These are phyloP conservation scores for Neurospora sp. DNA, from an alignment of 495 filamentous ascomycete genomes.

Conservation along the genomic window DNA sequence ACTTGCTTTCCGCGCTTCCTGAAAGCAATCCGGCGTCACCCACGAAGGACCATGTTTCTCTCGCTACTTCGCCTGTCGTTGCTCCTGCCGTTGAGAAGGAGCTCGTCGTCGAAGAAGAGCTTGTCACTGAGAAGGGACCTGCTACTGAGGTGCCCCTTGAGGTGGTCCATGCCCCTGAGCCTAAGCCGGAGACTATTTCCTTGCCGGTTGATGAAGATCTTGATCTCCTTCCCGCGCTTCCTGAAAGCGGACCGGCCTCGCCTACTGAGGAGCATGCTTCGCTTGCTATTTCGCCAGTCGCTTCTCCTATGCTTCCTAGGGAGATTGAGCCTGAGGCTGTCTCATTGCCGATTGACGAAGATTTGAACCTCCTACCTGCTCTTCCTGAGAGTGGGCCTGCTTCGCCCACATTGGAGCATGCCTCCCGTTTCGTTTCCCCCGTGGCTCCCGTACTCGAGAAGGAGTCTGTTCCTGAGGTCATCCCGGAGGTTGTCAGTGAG, in stretches of 20 bases:
- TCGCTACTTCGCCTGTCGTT: not conserved
- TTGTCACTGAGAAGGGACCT: too few relatives aligned
- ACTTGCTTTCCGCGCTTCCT: not conserved
- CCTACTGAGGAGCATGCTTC: not conserved
- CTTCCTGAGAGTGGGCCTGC: not conserved
- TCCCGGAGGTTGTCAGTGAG: not conserved
- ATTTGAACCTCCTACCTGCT: not conserved
- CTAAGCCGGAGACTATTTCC: too few relatives aligned
- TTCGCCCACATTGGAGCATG: not conserved
- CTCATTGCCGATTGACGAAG: not conserved
- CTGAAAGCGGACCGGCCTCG: not conserved
- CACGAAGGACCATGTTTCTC: not conserved
- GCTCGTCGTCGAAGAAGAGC: too few relatives aligned
- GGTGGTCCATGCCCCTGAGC: too few relatives aligned
- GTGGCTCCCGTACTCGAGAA: not conserved
- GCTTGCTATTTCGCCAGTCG: not conserved
- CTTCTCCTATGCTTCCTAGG: not conserved
- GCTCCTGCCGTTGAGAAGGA: not conserved
- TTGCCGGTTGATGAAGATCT: too few relatives aligned
- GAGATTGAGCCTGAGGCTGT: too few relatives aligned
- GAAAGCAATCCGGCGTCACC: too few relatives aligned
- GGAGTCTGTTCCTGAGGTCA: not conserved
- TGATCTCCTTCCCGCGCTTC: too few relatives aligned
- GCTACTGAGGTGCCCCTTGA: too few relatives aligned
- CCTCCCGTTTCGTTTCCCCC: not conserved